Evolutionary conservation across 2,329 filamentous ascomycete genomes (phyloP).

Genomic region (Aspergillus ibericus): DNA sequence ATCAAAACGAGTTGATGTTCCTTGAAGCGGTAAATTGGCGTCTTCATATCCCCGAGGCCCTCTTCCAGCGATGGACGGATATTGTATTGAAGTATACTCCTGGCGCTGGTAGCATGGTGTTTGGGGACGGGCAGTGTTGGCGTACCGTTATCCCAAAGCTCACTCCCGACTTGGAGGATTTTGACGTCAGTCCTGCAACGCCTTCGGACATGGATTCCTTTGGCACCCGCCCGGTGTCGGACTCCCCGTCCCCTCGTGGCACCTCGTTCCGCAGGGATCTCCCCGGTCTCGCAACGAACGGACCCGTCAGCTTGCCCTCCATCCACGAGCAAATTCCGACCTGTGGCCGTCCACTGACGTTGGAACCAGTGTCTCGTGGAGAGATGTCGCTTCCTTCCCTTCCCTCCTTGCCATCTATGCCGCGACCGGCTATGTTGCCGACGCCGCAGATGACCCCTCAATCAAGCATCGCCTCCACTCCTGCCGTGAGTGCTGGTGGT

Average conservation of each 20-base stretch:
- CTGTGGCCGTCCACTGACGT: constrained; percentile 43
- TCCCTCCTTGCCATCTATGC: constrained; percentile 55
- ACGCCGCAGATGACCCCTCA: constrained; percentile 65
- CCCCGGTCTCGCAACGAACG: constrained; percentile 18
- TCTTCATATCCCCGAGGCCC: constrained; percentile 83
- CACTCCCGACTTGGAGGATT: constrained; percentile 57
- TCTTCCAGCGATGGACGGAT: constrained; percentile 92
- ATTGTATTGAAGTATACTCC: constrained; percentile 85
- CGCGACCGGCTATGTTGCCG: constrained; percentile 57
- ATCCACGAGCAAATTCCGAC: constrained; percentile 31
- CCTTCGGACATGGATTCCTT: constrained; percentile 28
- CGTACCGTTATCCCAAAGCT: constrained; percentile 54
- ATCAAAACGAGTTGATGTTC: constrained; percentile 93
- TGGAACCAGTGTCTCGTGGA: constrained; percentile 52
- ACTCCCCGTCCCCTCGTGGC: constrained; percentile 33
- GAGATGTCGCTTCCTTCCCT: constrained; percentile 46
- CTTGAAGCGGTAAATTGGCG: constrained; percentile 89
- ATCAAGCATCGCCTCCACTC: constrained; percentile 54
- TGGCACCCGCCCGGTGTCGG: constrained; percentile 25
- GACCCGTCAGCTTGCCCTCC: constrained; percentile 24
- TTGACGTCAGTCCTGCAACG: constrained; percentile 40
- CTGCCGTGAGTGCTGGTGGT: constrained; percentile 59
- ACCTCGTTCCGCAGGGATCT: constrained; percentile 10
- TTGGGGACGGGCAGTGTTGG: constrained; percentile 41
- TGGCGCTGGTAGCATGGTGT: constrained; percentile 44